phyloP scores from a whole-genome alignment of 768 basidiomycete genomes.

The Russula dissimulans region DNA sequence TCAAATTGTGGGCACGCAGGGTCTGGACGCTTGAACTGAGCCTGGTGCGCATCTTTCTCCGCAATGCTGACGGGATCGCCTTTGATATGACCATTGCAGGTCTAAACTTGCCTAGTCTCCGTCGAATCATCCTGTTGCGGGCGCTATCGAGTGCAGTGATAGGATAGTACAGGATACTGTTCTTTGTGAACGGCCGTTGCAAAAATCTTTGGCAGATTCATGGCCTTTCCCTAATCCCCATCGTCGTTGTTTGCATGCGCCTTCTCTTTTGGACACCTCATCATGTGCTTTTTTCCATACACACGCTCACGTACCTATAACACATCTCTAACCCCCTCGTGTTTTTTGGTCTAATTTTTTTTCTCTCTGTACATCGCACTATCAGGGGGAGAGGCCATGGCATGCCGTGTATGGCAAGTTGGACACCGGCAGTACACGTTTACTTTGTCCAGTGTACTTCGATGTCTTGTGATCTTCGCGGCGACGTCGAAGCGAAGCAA shows the following conservation, averaged over 20 bases:
- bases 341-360: background rate
- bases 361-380: conserved; percentile 8
- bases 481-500: conserved; percentile 10
- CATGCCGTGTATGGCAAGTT: conserved; percentile 6
- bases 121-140: background rate
- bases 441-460: background rate
- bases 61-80: background rate
- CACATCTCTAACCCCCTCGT: background rate
- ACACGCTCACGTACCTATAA: conserved; percentile 1
- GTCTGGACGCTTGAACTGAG: conserved; percentile 98
- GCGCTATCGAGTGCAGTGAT: background rate
- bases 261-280: background rate
- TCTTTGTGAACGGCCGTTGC: background rate
- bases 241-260: background rate
- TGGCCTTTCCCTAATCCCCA: background rate
- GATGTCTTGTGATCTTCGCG: conserved; percentile 9
- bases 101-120: conserved; percentile 1
- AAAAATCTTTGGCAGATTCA: background rate
- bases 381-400: background rate
- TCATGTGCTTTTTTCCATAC: background rate
- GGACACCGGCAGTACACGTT: background rate
- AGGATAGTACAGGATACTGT: background rate
- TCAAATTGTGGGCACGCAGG: conserved; percentile 94
- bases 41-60: conserved; percentile 47
- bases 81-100: conserved; percentile 6